Base-by-base conservation (phyloP, 805 yeast genomes). In the Candida wancherniae region DNA sequence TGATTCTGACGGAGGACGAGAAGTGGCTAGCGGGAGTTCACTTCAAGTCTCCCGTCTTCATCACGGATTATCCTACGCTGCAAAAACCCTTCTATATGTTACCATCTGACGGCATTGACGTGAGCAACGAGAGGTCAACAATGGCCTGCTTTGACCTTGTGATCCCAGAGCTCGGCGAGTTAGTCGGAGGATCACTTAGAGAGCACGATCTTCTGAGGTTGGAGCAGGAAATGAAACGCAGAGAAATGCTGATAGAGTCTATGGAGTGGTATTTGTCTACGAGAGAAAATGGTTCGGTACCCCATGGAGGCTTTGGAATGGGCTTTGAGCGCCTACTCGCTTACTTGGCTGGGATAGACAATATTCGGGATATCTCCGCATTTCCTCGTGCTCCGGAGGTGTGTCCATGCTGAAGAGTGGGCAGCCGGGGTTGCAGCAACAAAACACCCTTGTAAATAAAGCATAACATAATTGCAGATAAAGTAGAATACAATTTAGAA, bases 251-350 rank as follows among this genome's bases (percentile, higher is more conserved):
- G 31, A 49, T 53, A 3, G 71, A 67, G 2, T 72, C 74, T 12
- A 55, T 92, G 55, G 67, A 73, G 18, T 92, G 99, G 99, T 92
- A 88, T 51, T 44, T 80, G 16, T 72, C 79, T 1, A 64, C 83
- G 6, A 67, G 98, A 37, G 63, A 63, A 39, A 78, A 82, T 45
- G 97, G 97, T 0, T 63, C 83, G 3, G 80, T 80, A 14, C 95
- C 97, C 0, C 97, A 90, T 53, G 98, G 98, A 28, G 99, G 99
- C 0, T 92, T 82, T 58, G 99, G 99, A 0, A 64, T 92, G 67
- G 99, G 99, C 0, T 76, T 88, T 44, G 98, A 92, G 55, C 65
- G 99, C 37, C 58, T 92, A 18, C 55, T 92, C 10, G 76, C 82
- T 33, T 88, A 80, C 44, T 59, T 87, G 33, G 69, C 78, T 6